Evolutionary conservation across 139 green algal genomes (phyloP).

Genomic region (Mesotaenium endlicherianum): DNA sequence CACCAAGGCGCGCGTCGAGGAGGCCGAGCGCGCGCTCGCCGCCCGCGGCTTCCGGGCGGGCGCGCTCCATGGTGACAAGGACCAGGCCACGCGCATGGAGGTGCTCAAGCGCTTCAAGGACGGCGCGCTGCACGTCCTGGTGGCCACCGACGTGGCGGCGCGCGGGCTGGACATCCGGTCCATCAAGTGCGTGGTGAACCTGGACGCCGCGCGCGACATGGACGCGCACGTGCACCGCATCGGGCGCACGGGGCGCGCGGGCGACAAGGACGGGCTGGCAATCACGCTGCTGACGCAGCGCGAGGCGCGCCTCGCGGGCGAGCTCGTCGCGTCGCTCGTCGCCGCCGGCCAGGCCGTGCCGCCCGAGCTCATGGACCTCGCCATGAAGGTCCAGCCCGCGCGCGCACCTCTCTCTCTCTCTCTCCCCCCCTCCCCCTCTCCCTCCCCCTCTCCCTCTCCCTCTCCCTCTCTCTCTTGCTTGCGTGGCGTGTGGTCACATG

Average conservation of each 20-base stretch:
- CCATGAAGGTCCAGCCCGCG: slow-evolving; percentile 29
- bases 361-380: slow-evolving; percentile 39
- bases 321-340: slow-evolving; percentile 71
- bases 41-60: slow-evolving; percentile 46
- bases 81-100: slow-evolving; percentile 75
- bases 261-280: slow-evolving; percentile 86
- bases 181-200: slow-evolving; percentile 87
- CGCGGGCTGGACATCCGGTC: slow-evolving; percentile 78
- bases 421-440: background rate
- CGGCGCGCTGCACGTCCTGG: slow-evolving; percentile 60
- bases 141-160: slow-evolving; percentile 79
- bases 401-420: background rate
- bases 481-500: background rate
- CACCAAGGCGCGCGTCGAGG: slow-evolving; percentile 76
- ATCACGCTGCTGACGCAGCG: slow-evolving; percentile 74
- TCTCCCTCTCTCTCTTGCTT: background rate
- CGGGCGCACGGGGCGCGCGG: slow-evolving; percentile 88
- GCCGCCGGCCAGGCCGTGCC: slow-evolving; percentile 75
- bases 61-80: slow-evolving; percentile 91
- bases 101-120: slow-evolving; percentile 67
- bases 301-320: slow-evolving; percentile 65
- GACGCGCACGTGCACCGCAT: slow-evolving; percentile 90
- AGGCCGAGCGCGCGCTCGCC: slow-evolving; percentile 63
- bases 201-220: slow-evolving; percentile 74
- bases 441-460: background rate